Conservation (phyloP, 164 flowering plant genomes). For the Dillenia turbinata region DNA sequence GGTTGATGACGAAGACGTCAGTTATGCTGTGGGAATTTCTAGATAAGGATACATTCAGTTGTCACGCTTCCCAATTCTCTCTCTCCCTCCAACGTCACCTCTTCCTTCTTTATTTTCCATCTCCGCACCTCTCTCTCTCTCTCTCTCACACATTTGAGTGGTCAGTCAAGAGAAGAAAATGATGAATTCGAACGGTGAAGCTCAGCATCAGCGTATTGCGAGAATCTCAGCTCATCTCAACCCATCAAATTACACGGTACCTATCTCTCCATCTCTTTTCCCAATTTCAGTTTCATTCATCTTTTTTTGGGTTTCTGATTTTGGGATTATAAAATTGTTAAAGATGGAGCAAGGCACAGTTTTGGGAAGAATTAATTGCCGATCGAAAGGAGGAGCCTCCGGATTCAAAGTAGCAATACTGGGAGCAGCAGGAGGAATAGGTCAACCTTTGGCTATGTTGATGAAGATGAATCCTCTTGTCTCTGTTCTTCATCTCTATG, state of each 20-base stretch:
- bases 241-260: conserved; percentile 58
- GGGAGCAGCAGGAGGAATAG: conserved; percentile 98
- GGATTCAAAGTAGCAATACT: conserved; percentile 92
- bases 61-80: conserved; percentile 39
- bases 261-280: conserved; percentile 1
- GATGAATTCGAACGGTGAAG: conserved; percentile 42
- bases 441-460: conserved; percentile 87
- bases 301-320: not conserved
- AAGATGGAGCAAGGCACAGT: conserved; percentile 52
- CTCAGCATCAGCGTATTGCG: conserved; percentile 56
- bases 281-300: not conserved
- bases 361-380: conserved; percentile 49
- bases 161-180: conserved; percentile 1
- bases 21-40: not conserved
- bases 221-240: conserved; percentile 77
- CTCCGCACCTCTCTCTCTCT: not conserved
- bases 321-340: conserved; percentile 1
- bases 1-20: too few species aligned
- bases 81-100: not conserved
- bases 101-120: not conserved
- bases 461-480: conserved; percentile 98
- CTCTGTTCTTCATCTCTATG: conserved; percentile 90
- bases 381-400: conserved; percentile 88
- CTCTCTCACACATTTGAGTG: not conserved
- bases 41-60: conserved; percentile 21